These are phyloP conservation scores for Galerina sulciceps DNA, from an alignment of 768 basidiomycete species.

Conservation along the genomic window DNA sequence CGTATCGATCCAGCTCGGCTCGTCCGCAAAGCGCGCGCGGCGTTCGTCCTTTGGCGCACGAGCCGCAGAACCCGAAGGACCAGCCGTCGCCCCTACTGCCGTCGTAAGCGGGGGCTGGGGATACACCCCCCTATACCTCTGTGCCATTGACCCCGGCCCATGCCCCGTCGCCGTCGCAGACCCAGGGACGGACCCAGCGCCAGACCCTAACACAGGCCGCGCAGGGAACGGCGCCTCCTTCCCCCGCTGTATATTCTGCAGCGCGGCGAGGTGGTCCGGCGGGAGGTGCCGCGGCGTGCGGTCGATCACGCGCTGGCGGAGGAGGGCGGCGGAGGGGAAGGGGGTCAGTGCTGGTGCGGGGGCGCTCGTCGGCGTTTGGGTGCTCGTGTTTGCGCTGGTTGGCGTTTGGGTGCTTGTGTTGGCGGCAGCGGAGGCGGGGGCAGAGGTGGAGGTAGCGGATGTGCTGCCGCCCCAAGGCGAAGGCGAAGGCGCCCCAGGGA, in stretches of 20 bases:
- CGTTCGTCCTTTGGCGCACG: neutral
- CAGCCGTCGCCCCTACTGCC: too few relatives aligned
- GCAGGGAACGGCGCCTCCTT: constrained; percentile 55
- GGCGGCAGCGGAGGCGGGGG: too few relatives aligned
- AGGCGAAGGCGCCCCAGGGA: constrained; percentile 18
- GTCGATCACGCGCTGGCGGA: constrained; percentile 27
- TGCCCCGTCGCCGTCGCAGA: constrained; percentile 23
- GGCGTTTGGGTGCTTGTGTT: neutral
- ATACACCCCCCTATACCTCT: neutral
- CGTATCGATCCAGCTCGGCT: neutral
- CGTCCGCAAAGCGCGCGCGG: constrained; percentile 5
- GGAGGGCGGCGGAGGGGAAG: constrained; percentile 22
- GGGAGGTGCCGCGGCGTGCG: constrained; percentile 18
- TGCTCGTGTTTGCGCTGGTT: neutral
- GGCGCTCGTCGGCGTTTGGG: constrained; percentile 4
- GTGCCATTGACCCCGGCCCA: neutral
- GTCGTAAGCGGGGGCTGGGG: too few relatives aligned
- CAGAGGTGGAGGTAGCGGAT: too few relatives aligned
- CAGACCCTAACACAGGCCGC: constrained; percentile 37
- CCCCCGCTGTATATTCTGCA: constrained; percentile 42
- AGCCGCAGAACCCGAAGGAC: too few relatives aligned
- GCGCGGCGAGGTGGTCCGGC: constrained; percentile 12
- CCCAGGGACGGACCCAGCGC: constrained; percentile 16
- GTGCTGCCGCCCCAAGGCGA: constrained; percentile 4
- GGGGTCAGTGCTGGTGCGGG: too few relatives aligned